phyloP scores from a whole-genome alignment of 2,329 filamentous ascomycete species.

The Diplocarpon mali region DNA sequence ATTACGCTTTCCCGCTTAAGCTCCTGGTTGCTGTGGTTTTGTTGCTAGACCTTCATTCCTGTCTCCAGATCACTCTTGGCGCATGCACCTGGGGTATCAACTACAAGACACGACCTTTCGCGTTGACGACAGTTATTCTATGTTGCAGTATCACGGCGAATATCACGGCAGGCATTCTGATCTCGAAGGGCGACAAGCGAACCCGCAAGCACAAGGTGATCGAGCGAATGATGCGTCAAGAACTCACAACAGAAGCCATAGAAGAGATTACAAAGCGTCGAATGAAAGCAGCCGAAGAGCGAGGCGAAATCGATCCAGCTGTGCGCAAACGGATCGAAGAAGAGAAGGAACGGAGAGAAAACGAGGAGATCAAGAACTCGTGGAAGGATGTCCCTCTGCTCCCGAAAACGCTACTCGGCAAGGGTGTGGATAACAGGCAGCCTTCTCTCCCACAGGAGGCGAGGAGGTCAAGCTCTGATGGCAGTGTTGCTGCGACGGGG shows the following conservation, averaged over 20 bases:
- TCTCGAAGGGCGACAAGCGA: conserved; percentile 61
- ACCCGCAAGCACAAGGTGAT: conserved; percentile 80
- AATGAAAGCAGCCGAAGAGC: conserved; percentile 64
- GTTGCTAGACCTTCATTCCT: conserved; percentile 66
- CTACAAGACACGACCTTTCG: conserved; percentile 55
- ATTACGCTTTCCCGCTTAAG: conserved; percentile 64
- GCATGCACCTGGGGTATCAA: conserved; percentile 69
- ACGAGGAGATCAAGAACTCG: conserved; percentile 19
- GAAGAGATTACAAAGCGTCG: conserved; percentile 72
- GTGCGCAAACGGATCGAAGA: conserved; percentile 38
- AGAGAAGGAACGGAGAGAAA: conserved; percentile 33
- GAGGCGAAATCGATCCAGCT: conserved; percentile 15
- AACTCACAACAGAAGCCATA: conserved; percentile 57
- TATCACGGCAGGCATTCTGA: conserved; percentile 63
- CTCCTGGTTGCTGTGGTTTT: conserved; percentile 65
- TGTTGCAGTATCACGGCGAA: conserved; percentile 69
- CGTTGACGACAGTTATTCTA: conserved; percentile 70
- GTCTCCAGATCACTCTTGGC: conserved; percentile 70
- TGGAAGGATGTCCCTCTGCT: conserved; percentile 20
- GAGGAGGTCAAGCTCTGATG: conserved; percentile 7
- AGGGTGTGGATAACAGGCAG: conserved; percentile 21
- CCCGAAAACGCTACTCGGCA: conserved; percentile 20
- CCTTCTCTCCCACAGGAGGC: conserved; percentile 15
- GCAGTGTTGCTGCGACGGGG: conserved; percentile 3
- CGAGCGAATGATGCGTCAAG: conserved; percentile 63